Evolutionary conservation across 179 eudicot species (phyloP).

Genomic region (Camellia oleifera): DNA sequence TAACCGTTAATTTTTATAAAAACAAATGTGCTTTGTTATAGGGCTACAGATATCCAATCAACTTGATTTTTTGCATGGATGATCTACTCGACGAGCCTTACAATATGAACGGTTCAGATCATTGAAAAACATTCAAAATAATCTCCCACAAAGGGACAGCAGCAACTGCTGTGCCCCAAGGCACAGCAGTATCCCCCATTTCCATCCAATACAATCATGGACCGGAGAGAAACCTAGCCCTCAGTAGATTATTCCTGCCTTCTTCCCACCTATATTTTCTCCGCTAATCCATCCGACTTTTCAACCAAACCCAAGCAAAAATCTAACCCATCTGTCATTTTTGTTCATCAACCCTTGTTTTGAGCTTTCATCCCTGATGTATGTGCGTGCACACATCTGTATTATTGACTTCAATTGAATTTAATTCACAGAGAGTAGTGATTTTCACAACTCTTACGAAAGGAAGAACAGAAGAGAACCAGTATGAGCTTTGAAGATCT

Average conservation of each 20-base stretch:
- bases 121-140: no score
- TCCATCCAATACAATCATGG: no score
- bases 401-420: background rate
- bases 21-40: no score
- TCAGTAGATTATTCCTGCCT: background rate
- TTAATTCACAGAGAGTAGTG: background rate
- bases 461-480: background rate
- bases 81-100: no score
- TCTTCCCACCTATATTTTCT: slow-evolving; percentile 14
- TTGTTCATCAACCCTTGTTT: background rate
- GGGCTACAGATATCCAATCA: no score
- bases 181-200: no score
- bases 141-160: no score
- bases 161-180: no score
- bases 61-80: no score
- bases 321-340: background rate
- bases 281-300: slow-evolving; percentile 8
- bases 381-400: background rate
- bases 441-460: background rate
- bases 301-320: background rate
- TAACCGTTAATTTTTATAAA: no score
- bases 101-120: no score
- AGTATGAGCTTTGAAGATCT: slow-evolving; percentile 73
- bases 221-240: background rate
- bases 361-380: background rate